Conservation (phyloP, 73 alveolate species). For the Breviolum minutum region DNA sequence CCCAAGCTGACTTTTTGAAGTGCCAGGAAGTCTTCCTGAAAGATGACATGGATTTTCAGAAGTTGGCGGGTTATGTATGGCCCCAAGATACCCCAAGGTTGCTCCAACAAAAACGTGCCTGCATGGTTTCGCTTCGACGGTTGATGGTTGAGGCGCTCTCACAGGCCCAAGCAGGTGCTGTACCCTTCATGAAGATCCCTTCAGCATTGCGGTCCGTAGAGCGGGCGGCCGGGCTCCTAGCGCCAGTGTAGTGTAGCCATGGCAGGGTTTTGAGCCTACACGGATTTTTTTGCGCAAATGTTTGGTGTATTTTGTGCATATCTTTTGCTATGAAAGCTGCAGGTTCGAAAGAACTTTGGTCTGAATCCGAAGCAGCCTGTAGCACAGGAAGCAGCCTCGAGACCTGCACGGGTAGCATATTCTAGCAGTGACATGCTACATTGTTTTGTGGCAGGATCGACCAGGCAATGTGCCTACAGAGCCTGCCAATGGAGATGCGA, state of each 20-base stretch:
- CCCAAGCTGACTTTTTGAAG: too few relatives aligned
- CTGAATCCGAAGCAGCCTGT: slow-evolving; percentile 81
- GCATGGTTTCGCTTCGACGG: background rate
- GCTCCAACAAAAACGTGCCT: background rate
- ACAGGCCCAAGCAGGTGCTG: slow-evolving; percentile 74
- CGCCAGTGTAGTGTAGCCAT: background rate
- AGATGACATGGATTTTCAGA: slow-evolving; percentile 82
- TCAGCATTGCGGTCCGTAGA: slow-evolving; percentile 67
- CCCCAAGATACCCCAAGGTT: background rate
- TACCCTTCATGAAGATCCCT: slow-evolving; percentile 79
- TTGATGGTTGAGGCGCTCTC: slow-evolving; percentile 37
- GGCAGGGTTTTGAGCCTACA: background rate
- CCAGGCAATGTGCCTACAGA: slow-evolving; percentile 38
- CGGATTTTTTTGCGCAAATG: background rate
- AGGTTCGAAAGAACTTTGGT: slow-evolving; percentile 92
- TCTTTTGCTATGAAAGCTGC: background rate
- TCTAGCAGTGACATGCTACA: background rate
- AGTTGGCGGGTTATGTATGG: slow-evolving; percentile 57
- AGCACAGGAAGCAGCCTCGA: slow-evolving; percentile 4
- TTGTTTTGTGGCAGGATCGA: background rate
- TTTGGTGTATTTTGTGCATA: too few relatives aligned
- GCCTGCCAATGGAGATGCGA: slow-evolving; percentile 69
- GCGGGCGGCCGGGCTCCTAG: slow-evolving; percentile 23
- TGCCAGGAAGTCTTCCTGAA: slow-evolving; percentile 59
- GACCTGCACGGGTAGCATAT: too few relatives aligned